phyloP scores from a whole-genome alignment of 768 basidiomycete genomes.

The Kwoniella dejecticola region DNA sequence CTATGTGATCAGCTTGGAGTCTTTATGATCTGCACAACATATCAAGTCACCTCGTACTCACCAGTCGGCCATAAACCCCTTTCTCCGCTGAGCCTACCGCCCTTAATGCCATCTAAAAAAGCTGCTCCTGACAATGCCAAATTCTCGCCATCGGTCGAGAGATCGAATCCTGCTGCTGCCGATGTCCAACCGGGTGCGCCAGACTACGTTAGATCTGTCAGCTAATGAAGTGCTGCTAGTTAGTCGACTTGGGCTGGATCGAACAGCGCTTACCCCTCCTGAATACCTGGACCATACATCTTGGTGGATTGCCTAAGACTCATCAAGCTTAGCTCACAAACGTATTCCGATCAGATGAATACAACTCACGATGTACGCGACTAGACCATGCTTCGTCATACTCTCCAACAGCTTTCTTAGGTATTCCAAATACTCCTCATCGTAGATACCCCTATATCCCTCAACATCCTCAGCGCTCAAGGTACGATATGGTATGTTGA shows the following conservation, averaged over 20 bases:
- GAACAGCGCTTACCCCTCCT: slow-evolving; percentile 63
- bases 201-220: too few species aligned
- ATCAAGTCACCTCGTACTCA: too few species aligned
- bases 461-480: neutral
- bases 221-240: neutral
- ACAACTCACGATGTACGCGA: slow-evolving; percentile 58
- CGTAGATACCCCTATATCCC: slow-evolving; percentile 60
- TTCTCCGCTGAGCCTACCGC: slow-evolving; percentile 67
- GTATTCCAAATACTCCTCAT: slow-evolving; percentile 78
- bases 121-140: slow-evolving; percentile 83
- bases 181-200: slow-evolving; percentile 97
- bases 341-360: slow-evolving; percentile 42
- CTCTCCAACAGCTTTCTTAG: slow-evolving; percentile 62
- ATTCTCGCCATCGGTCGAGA: slow-evolving; percentile 60
- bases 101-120: slow-evolving; percentile 79
- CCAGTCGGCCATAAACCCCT: slow-evolving; percentile 86
- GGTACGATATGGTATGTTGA: too few species aligned
- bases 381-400: slow-evolving; percentile 46
- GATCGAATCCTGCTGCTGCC: slow-evolving; percentile 79
- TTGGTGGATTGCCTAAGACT: slow-evolving; percentile 71
- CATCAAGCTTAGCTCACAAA: too few species aligned
- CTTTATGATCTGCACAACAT: too few species aligned
- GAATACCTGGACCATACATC: slow-evolving; percentile 95
- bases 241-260: neutral
- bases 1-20: too few species aligned